Evolutionary conservation across 331 rosid species (phyloP).

Genomic region (Arachis monticola): DNA sequence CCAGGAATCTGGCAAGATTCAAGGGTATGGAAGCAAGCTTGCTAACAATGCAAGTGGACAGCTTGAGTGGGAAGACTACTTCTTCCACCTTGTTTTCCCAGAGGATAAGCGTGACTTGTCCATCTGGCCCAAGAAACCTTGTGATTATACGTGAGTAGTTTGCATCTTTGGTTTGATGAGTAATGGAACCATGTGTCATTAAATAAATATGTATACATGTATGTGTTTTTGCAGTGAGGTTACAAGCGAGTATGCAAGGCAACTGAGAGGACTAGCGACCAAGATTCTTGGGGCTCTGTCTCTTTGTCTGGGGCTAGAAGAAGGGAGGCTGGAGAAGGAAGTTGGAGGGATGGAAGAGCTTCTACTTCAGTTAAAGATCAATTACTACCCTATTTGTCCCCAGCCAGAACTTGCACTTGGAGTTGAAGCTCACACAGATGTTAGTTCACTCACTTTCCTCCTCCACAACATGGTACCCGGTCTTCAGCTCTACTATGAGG

Average conservation of each 20-base stretch:
- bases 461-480: constrained; percentile 96
- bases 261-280: constrained; percentile 59
- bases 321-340: constrained; percentile 75
- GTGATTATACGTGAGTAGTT: constrained; percentile 59
- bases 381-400: constrained; percentile 85
- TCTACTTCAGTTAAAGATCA: constrained; percentile 78
- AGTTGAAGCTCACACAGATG: constrained; percentile 86
- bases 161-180: neutral
- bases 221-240: constrained; percentile 49
- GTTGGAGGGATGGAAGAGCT: constrained; percentile 86
- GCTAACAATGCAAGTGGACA: constrained; percentile 76
- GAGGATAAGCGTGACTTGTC: constrained; percentile 68
- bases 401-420: constrained; percentile 89
- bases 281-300: constrained; percentile 58
- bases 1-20: constrained; percentile 60
- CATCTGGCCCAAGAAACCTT: constrained; percentile 73
- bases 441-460: constrained; percentile 80
- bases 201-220: neutral
- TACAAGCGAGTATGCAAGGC: constrained; percentile 69
- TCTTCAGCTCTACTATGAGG: constrained; percentile 69
- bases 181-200: too few species aligned
- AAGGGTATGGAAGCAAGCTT: constrained; percentile 92
- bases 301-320: constrained; percentile 71
- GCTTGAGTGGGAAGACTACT: constrained; percentile 91
- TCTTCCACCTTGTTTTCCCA: constrained; percentile 75